Evolutionary conservation across 2,329 filamentous ascomycete genomes (phyloP).

Genomic region (Aspergillus sp.): DNA sequence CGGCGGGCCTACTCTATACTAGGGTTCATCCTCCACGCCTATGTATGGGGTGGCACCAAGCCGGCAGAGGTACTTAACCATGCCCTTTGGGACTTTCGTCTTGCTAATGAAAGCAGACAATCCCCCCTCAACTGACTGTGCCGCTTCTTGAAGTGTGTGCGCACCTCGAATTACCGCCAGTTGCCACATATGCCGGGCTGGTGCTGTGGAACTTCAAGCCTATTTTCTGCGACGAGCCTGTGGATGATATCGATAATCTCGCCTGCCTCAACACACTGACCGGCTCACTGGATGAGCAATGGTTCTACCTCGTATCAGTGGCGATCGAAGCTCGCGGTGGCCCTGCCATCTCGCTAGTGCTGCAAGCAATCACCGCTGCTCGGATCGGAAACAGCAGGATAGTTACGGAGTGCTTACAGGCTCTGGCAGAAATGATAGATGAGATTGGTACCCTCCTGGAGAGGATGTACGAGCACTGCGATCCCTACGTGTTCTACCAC

Average conservation of each 20-base stretch:
- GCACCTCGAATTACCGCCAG: conserved; percentile 82
- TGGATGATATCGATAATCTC: conserved; percentile 85
- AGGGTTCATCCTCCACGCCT: conserved; percentile 79
- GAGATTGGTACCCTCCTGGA: conserved; percentile 78
- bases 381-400: conserved; percentile 69
- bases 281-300: conserved; percentile 92
- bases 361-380: conserved; percentile 81
- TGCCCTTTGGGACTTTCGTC: not conserved
- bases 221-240: conserved; percentile 78
- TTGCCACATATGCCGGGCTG: conserved; percentile 90
- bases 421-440: conserved; percentile 85
- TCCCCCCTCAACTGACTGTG: conserved; percentile 81
- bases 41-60: conserved; percentile 83
- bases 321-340: conserved; percentile 93
- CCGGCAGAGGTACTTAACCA: conserved; percentile 66
- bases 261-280: conserved; percentile 89
- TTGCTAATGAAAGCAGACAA: conserved; percentile 45
- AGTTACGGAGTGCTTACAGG: conserved; percentile 76
- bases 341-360: conserved; percentile 84
- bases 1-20: conserved; percentile 81
- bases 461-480: conserved; percentile 94
- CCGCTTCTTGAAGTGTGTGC: conserved; percentile 78
- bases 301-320: conserved; percentile 96
- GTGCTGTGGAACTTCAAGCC: conserved; percentile 98
- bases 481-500: conserved; percentile 93